These are phyloP conservation scores for Globisporangium parvum DNA, from an alignment of 352 stramenopile species.

Conservation along the genomic window DNA sequence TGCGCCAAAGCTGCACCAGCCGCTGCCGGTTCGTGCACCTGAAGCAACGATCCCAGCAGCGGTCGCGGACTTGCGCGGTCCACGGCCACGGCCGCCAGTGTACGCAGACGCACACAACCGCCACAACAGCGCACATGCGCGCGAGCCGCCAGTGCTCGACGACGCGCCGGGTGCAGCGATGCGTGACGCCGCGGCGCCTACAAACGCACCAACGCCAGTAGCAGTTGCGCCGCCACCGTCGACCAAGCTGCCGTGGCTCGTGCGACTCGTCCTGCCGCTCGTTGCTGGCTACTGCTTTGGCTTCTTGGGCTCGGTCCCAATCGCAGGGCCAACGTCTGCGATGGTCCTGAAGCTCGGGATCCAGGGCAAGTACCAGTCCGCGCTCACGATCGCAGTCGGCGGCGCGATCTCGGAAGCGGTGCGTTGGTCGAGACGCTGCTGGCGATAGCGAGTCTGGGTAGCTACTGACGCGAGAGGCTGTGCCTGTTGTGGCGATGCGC, in stretches of 20 bases:
- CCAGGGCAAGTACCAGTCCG: conserved; percentile 78
- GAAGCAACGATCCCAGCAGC: neutral
- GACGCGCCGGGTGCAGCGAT: conserved; percentile 1
- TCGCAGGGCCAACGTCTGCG: conserved; percentile 77
- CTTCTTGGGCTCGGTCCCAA: conserved; percentile 79
- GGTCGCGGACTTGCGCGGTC: neutral
- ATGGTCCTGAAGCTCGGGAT: conserved; percentile 88
- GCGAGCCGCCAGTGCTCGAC: neutral
- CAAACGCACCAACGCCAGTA: neutral
- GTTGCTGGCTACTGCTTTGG: conserved; percentile 80
- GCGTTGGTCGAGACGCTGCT: too few species aligned
- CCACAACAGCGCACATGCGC: neutral
- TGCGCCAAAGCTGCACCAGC: conserved; percentile 2
- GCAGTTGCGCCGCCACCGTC: neutral
- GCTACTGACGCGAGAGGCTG: too few species aligned
- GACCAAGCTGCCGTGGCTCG: conserved; percentile 31
- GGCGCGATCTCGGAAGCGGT: conserved; percentile 82
- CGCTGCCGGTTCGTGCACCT: neutral
- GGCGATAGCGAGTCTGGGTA: too few species aligned
- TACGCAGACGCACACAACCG: neutral
- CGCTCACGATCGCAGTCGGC: conserved; percentile 74
- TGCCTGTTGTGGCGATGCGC: neutral
- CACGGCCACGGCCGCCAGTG: neutral
- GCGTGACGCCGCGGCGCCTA: neutral
- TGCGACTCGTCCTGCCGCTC: conserved; percentile 65